phyloP scores from a whole-genome alignment of 1,284 basidiomycete species.

The Phenoliferia sp. region DNA sequence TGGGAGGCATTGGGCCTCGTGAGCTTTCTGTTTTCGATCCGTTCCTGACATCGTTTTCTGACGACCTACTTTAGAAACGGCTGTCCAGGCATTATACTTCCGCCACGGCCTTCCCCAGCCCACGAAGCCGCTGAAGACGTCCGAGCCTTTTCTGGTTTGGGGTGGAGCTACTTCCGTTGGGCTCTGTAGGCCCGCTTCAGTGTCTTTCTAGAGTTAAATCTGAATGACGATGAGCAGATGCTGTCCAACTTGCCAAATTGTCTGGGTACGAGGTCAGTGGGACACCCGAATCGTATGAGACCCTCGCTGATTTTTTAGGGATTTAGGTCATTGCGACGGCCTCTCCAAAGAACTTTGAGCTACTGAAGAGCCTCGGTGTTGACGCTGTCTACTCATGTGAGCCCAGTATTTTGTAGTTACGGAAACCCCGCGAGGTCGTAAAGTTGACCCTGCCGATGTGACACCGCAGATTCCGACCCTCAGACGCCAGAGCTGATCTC shows the following conservation, averaged over 20 bases:
- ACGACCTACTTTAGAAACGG: conserved; percentile 37
- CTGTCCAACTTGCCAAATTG: conserved; percentile 53
- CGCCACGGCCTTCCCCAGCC: conserved; percentile 38
- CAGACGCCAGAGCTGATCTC: conserved; percentile 22
- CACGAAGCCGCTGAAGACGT: conserved; percentile 40
- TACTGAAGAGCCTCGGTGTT: conserved; percentile 54
- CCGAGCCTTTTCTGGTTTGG: conserved; percentile 47
- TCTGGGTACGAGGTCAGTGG: conserved; percentile 56
- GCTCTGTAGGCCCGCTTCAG: conserved; percentile 30
- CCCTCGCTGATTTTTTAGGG: too few relatives aligned
- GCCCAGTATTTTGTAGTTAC: conserved; percentile 19
- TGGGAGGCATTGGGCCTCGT: conserved; percentile 37
- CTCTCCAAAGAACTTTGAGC: conserved; percentile 48
- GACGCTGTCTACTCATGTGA: conserved; percentile 50
- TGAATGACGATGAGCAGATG: conserved; percentile 36
- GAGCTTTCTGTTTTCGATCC: neutral
- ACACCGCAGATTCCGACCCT: conserved; percentile 27
- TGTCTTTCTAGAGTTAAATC: neutral
- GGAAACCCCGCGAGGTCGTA: too few relatives aligned
- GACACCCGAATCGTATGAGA: too few relatives aligned
- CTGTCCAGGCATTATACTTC: conserved; percentile 43
- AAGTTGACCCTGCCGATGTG: neutral
- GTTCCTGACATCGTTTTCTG: neutral
- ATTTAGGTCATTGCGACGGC: conserved; percentile 56
- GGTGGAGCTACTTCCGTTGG: conserved; percentile 49